A percentile compares a stretch with the other conserved stretches of the same genome.
Evolutionary conservation across 2,329 filamentous ascomycete genomes (phyloP).

Genomic region (Nemania serpens): DNA sequence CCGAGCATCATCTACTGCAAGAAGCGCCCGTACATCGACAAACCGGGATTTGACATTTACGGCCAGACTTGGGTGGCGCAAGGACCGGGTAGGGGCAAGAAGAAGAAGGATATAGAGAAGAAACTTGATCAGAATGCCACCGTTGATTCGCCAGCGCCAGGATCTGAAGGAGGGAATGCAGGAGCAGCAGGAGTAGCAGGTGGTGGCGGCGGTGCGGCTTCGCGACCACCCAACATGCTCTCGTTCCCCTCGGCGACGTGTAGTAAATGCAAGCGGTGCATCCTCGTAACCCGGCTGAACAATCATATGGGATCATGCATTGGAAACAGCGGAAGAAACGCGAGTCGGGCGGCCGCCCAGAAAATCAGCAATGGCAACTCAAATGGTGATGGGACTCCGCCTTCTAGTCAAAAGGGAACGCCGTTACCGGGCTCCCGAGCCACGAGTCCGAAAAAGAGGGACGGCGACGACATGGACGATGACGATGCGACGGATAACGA

Average conservation of each 20-base stretch:
- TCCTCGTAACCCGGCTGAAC: slow-evolving; percentile 67
- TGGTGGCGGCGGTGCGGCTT: slow-evolving; percentile 39
- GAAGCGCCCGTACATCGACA: slow-evolving; percentile 76
- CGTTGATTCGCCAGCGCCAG: slow-evolving; percentile 50
- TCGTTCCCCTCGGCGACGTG: slow-evolving; percentile 69
- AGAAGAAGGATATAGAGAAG: slow-evolving; percentile 77
- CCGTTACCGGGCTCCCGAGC: slow-evolving; percentile 60
- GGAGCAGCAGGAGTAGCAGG: slow-evolving; percentile 52
- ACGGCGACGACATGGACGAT: slow-evolving; percentile 59
- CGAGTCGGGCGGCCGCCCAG: slow-evolving; percentile 64
- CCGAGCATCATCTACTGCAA: slow-evolving; percentile 77
- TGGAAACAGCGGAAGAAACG: slow-evolving; percentile 66
- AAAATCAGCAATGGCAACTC: slow-evolving; percentile 63
- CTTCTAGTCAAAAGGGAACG: slow-evolving; percentile 66
- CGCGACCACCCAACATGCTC: slow-evolving; percentile 62
- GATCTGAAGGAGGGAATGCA: slow-evolving; percentile 50
- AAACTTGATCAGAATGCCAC: slow-evolving; percentile 49
- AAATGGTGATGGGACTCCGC: slow-evolving; percentile 58
- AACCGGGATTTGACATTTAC: slow-evolving; percentile 78
- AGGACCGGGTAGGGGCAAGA: slow-evolving; percentile 72
- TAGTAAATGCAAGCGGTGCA: slow-evolving; percentile 69
- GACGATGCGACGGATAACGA: slow-evolving; percentile 57
- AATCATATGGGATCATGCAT: slow-evolving; percentile 73
- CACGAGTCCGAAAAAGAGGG: slow-evolving; percentile 61
- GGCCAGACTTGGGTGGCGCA: slow-evolving; percentile 80